Evolutionary conservation across 306 rosid species (phyloP), one percentile per base, ranked within the genome.

Genomic region (Corylus heterophylla): DNA sequence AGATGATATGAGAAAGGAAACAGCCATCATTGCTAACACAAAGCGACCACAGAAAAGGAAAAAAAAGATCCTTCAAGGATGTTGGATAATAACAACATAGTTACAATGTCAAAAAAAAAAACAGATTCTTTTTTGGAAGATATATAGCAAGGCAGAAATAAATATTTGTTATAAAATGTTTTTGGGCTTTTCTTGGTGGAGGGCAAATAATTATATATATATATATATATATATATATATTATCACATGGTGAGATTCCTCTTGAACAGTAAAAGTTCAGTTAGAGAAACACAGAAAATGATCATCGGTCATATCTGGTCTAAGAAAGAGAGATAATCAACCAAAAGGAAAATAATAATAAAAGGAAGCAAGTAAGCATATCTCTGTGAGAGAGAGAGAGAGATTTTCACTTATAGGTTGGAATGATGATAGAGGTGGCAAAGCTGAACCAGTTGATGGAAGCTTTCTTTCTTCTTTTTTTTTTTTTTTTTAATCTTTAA

Each of bases 21-120:
- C 92, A 85, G 82, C 86, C 84, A 90, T 94, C 79, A 92, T 91
- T 86, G 87, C 82, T 83, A 54, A 81, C 90, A 86, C 88, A 89
- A 86, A 88, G 88, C 78, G 64, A 59, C 87, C 52, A 3, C 74
- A 27, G 79, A 78, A 89, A 92, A 84, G 80, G 86, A 13, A 49
- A 82, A 85, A 85, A 71, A 27, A 73, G 78, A 55, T 63, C 79
- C 81, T 85, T 71, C 29, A 81, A 69, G 35, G 76, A 81, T 69
- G 79, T 48, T 44, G 87, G 25, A 66, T 80, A 27, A 78, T 78
- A 77, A 78, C 84, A 82, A 81, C 76, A 62, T 86, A 69, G 72
- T 83, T 80, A 67, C 64, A 81, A 63, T 82, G 76, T 69, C 73
- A 75, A 71, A 83, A 37, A 71, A 83, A 39, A 5, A 42, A 76